Base-by-base conservation (phyloP, 1,284 basidiomycete species). In the Cryptococcus sp. region DNA sequence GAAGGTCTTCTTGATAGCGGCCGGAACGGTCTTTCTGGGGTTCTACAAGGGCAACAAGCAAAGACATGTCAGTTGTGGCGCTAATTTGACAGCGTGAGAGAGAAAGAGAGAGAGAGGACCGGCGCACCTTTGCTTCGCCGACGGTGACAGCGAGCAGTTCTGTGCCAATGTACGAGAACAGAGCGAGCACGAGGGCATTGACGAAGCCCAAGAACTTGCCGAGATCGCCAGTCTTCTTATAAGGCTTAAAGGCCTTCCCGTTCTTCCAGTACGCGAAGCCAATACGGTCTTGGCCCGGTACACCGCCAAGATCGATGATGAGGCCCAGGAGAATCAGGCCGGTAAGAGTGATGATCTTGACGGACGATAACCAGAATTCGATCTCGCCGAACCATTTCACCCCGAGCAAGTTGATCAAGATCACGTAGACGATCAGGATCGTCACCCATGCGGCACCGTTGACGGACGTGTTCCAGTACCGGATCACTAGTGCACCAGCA, bases 271-370 rank as follows among this genome's bases (percentile, higher is more conserved):
- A 79, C 17, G 72, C 58, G 66, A 79, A 79, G 6, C 80, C 80
- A 57, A 78, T 72, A 8, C 69, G 64, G 7, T 68, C 65, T 53
- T 68, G 64, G 47, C 69, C 70, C 17, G 75, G 72, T 48, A 76
- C 78, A 30, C 71, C 79, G 22, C 80, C 80, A 23, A 72, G 61
- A 56, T 76, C 88, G 61, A 91, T 81, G 16, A 89, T 83, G 62
- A 88, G 83, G 35, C 85, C 84, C 27, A 86, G 75, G 5, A 60
- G 22, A 49, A 70, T 67, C 35, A 79, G 65, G n/a, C 75, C 76
- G 15, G 82, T 81, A 64, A 90, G 88, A 1, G 88, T 88, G 52
- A 90, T 78, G 38, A 91, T 86, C 78, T 91, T 91, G 76, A 91
- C 87, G 11, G 87, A 87, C 8, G 83, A 83, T 66, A 75, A 75